Percentiles rank a stretch among this genome's conserved stretches.
phyloP scores from a whole-genome alignment of 768 basidiomycete genomes.

The Xerocomus brunneocitrinus region DNA sequence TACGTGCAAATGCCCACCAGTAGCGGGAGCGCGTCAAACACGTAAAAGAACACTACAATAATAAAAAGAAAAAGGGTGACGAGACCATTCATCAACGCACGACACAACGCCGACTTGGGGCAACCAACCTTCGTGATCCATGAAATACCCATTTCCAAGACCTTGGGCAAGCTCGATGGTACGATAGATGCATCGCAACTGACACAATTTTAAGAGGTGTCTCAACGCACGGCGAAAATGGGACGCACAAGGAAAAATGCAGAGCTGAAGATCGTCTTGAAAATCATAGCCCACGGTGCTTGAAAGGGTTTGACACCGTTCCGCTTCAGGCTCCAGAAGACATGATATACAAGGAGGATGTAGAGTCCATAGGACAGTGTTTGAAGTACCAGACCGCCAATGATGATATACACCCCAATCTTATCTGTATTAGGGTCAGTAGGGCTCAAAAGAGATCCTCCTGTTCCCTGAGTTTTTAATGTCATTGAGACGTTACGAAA shows the following conservation, averaged over 20 bases:
- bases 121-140: slow-evolving; percentile 21
- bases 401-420: slow-evolving; percentile 18
- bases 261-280: slow-evolving; percentile 22
- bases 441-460: slow-evolving; percentile 17
- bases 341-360: slow-evolving; percentile 11
- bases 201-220: not conserved
- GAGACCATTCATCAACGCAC: not conserved
- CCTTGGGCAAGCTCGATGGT: slow-evolving; percentile 20
- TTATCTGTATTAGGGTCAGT: not conserved
- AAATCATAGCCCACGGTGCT: slow-evolving; percentile 17
- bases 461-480: slow-evolving; percentile 14
- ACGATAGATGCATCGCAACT: slow-evolving; percentile 31
- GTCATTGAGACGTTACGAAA: not conserved
- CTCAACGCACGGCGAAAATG: not conserved
- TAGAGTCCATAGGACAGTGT: slow-evolving; percentile 23
- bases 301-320: not conserved
- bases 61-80: not conserved
- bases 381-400: slow-evolving; percentile 26
- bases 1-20: slow-evolving; percentile 24
- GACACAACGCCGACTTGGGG: not conserved
- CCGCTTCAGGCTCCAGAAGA: slow-evolving; percentile 13
- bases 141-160: slow-evolving; percentile 15
- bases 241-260: slow-evolving; percentile 23
- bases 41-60: slow-evolving; percentile 25
- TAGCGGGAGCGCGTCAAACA: slow-evolving; percentile 28